Conservation (phyloP, 768 basidiomycete genomes). For the Leccinellum luteum region DNA sequence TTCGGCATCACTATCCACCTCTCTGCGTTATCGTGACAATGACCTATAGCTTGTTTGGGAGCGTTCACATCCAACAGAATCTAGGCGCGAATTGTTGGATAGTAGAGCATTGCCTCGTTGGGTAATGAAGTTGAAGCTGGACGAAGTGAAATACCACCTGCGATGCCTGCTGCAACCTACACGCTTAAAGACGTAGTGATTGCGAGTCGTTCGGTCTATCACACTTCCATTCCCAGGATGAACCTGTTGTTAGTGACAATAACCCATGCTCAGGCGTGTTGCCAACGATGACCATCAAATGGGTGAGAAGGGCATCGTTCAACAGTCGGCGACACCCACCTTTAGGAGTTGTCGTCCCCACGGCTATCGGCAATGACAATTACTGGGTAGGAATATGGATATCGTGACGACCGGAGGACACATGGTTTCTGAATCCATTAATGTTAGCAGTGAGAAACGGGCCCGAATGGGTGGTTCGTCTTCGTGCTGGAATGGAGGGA, state of each 20-base stretch:
- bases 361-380: background rate
- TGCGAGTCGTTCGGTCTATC: background rate
- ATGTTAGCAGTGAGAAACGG: background rate
- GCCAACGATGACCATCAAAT: too few relatives aligned
- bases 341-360: background rate
- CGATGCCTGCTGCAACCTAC: background rate
- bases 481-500: background rate
- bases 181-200: background rate
- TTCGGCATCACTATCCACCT: too few relatives aligned
- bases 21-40: too few relatives aligned
- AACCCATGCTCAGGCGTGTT: too few relatives aligned
- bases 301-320: too few relatives aligned
- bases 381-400: background rate
- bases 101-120: background rate
- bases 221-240: background rate
- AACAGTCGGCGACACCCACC: background rate
- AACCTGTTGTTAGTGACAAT: too few relatives aligned
- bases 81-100: too few relatives aligned
- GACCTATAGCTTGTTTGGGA: too few relatives aligned
- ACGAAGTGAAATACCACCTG: background rate
- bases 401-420: background rate
- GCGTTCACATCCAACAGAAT: too few relatives aligned
- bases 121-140: background rate
- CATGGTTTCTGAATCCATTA: background rate
- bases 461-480: too few relatives aligned